Conservation (phyloP, 169 alveolate genomes). For the Cyclospora cayetanensis region DNA sequence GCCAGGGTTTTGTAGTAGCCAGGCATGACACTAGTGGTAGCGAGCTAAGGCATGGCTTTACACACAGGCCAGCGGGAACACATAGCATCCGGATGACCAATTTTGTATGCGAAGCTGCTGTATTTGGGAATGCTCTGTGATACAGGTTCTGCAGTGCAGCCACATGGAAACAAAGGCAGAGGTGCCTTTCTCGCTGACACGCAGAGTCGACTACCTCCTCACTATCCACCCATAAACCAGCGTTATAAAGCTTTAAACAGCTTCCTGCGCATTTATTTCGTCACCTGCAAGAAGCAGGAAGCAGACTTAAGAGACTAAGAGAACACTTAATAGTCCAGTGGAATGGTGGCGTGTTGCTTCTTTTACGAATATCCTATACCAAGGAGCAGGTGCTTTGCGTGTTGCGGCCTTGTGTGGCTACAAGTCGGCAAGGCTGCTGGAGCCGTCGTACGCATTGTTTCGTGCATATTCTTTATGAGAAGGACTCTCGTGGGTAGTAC, state of each 20-base stretch:
- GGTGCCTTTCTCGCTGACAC: constrained; percentile 51
- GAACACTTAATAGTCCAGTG: not conserved
- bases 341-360: no score
- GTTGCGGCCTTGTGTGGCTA: no score
- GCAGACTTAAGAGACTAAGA: not conserved
- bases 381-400: no score
- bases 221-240: constrained; percentile 37
- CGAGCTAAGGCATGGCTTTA: no score
- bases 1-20: not conserved
- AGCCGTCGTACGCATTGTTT: no score
- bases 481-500: no score
- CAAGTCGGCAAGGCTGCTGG: no score
- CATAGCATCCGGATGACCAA: not conserved
- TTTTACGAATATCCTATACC: no score
- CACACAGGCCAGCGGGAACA: no score
- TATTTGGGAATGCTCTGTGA: not conserved
- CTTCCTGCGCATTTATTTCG: not conserved
- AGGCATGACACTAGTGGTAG: not conserved
- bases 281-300: constrained; percentile 40
- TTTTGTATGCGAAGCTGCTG: not conserved
- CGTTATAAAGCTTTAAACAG: no score
- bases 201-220: constrained; percentile 58
- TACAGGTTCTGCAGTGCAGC: constrained; percentile 66
- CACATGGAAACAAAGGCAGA: constrained; percentile 65
- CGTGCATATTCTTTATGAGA: no score